A percentile compares a stretch with the other conserved stretches of the same genome.
Evolutionary conservation across 2,329 filamentous ascomycete genomes (phyloP).

Genomic region (Aspergillus brunneoviolaceus): DNA sequence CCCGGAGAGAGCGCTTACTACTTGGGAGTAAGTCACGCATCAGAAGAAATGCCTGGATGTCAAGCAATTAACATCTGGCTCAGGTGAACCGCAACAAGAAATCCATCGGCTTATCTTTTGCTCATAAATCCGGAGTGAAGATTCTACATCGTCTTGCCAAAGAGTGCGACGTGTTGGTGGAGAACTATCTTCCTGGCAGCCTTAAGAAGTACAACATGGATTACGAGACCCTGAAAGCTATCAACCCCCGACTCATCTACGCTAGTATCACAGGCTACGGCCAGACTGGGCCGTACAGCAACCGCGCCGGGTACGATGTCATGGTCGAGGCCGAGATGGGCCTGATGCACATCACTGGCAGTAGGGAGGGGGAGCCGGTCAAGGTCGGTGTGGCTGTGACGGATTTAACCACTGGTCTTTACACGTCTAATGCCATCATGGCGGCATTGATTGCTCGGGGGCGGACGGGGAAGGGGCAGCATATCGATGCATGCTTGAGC

Average conservation of each 20-base stretch:
- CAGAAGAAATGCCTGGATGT: not conserved
- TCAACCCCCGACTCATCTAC: slow-evolving; percentile 88
- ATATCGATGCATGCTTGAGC: slow-evolving; percentile 86
- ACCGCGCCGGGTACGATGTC: slow-evolving; percentile 92
- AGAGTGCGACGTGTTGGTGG: slow-evolving; percentile 87
- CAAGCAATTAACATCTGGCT: slow-evolving; percentile 2
- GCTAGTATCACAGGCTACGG: slow-evolving; percentile 97
- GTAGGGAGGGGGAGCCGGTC: slow-evolving; percentile 82
- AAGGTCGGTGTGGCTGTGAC: slow-evolving; percentile 98
- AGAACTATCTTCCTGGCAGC: slow-evolving; percentile 91
- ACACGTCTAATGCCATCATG: slow-evolving; percentile 94
- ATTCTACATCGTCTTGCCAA: slow-evolving; percentile 83
- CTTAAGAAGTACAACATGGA: slow-evolving; percentile 90
- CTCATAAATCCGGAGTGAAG: slow-evolving; percentile 76
- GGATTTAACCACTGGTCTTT: slow-evolving; percentile 90
- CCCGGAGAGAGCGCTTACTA: slow-evolving; percentile 96
- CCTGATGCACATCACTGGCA: slow-evolving; percentile 96
- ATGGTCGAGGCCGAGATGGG: slow-evolving; percentile 99
- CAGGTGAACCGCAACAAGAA: slow-evolving; percentile 97
- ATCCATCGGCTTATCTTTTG: slow-evolving; percentile 87
- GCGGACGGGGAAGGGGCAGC: slow-evolving; percentile 77
- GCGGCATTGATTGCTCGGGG: slow-evolving; percentile 78
- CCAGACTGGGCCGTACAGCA: slow-evolving; percentile 86
- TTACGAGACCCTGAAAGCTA: slow-evolving; percentile 72
- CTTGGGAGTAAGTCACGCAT: slow-evolving; percentile 63